Evolutionary conservation across 208 protist species (phyloP), one percentile per base, ranked within the genome.

Genomic region (Wallacemonas sp.): DNA sequence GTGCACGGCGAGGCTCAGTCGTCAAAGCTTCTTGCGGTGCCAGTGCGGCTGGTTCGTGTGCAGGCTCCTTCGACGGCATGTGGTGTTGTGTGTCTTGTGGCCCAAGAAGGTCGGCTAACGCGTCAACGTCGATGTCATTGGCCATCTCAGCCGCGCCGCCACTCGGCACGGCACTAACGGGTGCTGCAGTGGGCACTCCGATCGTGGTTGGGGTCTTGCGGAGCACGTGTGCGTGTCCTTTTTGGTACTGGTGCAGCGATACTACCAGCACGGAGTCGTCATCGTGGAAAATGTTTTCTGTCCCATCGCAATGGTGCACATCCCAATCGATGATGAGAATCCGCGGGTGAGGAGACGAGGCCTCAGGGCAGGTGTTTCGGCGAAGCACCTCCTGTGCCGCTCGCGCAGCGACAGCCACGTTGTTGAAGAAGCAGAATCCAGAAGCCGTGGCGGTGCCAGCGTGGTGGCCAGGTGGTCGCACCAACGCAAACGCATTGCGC

Each of bases 311-410:
- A 78, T 99, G 96, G 46, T 98, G 96, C 9, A 98, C 90, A 65
- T 98, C 96, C 95, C 94, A 98, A 73, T 98, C 97, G 33, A 98
- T 21, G 34, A 98, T 95, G 1, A 98, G 58, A 19, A 97, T 81
- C 1, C 80, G 80, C 4, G 83, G 79, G 34, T n/a, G 26, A 6
- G 22, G 22, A 45, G 38, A n/a, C 2, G 19, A 14, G 6, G n/a
- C 21, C 17, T 28, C 36, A 89, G 34, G 31, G 79, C 68, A 46
- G n/a, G n/a, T n/a, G n/a, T n/a, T n/a, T n/a, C n/a, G n/a, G n/a
- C n/a, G n/a, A n/a, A n/a, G n/a, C n/a, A n/a, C n/a, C n/a, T 75
- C 61, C 74, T 97, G 94, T 8, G 86, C 88, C 14, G 70, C 83
- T 22, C 91, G 79, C 0, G 88, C 94, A 1, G 91, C 94, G 0